Percentiles rank a stretch among this genome's conserved stretches.
These are phyloP conservation scores for Fusarium camptoceras DNA, from an alignment of 2,329 filamentous ascomycete genomes.

Conservation along the genomic window DNA sequence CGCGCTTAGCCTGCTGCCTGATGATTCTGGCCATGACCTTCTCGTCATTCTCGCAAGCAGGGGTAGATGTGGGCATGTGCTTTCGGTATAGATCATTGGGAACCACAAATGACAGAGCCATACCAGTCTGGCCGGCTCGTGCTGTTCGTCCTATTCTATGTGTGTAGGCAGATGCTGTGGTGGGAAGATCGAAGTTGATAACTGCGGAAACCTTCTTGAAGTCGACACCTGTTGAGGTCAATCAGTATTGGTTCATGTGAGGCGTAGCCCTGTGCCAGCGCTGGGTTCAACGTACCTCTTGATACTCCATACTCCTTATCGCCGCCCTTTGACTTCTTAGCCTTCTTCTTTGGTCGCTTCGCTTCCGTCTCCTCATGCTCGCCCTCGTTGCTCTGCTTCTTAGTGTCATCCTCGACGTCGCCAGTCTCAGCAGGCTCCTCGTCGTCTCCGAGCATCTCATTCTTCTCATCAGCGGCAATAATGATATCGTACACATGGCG, in stretches of 20 bases:
- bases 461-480: conserved; percentile 93
- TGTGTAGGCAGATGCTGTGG: conserved; percentile 91
- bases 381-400: conserved; percentile 23
- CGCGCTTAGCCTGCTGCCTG: conserved; percentile 80
- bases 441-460: conserved; percentile 81
- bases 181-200: conserved; percentile 95
- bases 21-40: conserved; percentile 83
- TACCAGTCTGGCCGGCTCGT: conserved; percentile 89
- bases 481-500: conserved; percentile 97
- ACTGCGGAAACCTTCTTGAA: conserved; percentile 96
- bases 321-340: conserved; percentile 68
- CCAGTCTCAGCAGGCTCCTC: conserved; percentile 58
- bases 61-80: conserved; percentile 85
- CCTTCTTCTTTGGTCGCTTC: conserved; percentile 50
- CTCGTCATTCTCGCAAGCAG: conserved; percentile 84
- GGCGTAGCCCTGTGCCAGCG: neutral
- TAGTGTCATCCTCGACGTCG: conserved; percentile 48
- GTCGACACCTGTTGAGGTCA: conserved; percentile 71
- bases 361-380: conserved; percentile 49
- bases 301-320: conserved; percentile 96
- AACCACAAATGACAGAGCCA: conserved; percentile 95
- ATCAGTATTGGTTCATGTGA: conserved; percentile 26
- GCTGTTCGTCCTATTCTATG: conserved; percentile 96
- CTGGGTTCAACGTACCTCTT: conserved; percentile 66
- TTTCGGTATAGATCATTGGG: conserved; percentile 85